phyloP scores from a whole-genome alignment of 2,329 filamentous ascomycete genomes.

The Didymosphaeria variabile region DNA sequence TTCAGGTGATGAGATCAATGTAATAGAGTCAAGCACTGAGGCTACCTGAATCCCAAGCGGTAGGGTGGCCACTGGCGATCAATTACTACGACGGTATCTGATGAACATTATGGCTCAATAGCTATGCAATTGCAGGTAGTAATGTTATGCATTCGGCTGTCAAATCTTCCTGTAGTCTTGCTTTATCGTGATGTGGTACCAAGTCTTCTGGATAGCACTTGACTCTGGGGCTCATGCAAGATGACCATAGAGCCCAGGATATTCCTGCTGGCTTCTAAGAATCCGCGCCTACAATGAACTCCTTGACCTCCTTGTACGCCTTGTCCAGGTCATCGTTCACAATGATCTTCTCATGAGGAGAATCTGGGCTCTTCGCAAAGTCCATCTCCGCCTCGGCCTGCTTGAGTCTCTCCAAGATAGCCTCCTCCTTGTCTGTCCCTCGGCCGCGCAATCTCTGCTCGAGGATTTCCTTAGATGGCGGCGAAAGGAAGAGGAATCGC shows the following conservation, averaged over 20 bases:
- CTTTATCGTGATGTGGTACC: slow-evolving; percentile 9
- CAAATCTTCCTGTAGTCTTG: slow-evolving; percentile 5
- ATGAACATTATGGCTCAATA: slow-evolving; percentile 50
- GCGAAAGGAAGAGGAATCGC: slow-evolving; percentile 84
- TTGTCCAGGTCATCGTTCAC: slow-evolving; percentile 62
- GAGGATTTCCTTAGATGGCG: slow-evolving; percentile 77
- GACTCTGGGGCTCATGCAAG: too few species aligned
- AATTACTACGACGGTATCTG: slow-evolving; percentile 59
- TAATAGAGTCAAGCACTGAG: slow-evolving; percentile 99
- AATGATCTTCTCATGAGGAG: slow-evolving; percentile 62
- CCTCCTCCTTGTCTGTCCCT: slow-evolving; percentile 58
- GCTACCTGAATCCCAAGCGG: slow-evolving; percentile 58
- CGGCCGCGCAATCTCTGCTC: slow-evolving; percentile 65
- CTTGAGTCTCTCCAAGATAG: slow-evolving; percentile 58
- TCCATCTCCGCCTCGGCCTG: slow-evolving; percentile 57
- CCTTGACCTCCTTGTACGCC: slow-evolving; percentile 60
- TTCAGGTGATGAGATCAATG: slow-evolving; percentile 86
- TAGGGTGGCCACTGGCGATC: slow-evolving; percentile 53
- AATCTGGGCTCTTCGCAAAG: slow-evolving; percentile 49
- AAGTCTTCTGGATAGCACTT: background rate
- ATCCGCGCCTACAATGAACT: slow-evolving; percentile 57
- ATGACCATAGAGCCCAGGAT: background rate
- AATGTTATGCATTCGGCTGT: background rate
- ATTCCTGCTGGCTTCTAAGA: slow-evolving; percentile 23
- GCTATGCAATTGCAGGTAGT: slow-evolving; percentile 18